These are phyloP conservation scores for Pythium chondricola DNA, from an alignment of 352 stramenopile species.

Conservation along the genomic window DNA sequence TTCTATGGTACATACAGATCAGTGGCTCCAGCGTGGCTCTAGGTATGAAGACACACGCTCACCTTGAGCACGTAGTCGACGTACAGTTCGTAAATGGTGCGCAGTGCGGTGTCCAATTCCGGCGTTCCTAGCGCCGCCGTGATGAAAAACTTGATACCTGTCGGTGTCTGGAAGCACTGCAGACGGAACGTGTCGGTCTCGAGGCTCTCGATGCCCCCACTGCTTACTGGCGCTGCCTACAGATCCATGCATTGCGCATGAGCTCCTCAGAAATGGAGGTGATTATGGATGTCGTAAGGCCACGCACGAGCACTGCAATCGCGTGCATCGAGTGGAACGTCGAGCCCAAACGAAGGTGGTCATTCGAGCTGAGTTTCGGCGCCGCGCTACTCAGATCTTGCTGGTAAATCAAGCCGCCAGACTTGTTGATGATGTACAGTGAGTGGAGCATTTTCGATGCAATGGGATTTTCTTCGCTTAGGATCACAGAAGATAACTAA, in stretches of 20 bases:
- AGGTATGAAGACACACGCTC: background rate
- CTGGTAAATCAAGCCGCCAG: slow-evolving; percentile 90
- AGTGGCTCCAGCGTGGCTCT: background rate
- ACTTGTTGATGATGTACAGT: slow-evolving; percentile 94
- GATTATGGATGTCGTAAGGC: background rate
- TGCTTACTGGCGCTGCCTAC: slow-evolving; percentile 73
- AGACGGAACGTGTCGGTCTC: slow-evolving; percentile 90
- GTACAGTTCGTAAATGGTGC: slow-evolving; percentile 92
- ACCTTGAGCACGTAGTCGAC: slow-evolving; percentile 95
- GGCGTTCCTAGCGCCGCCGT: slow-evolving; percentile 82
- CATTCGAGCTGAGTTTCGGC: slow-evolving; percentile 87
- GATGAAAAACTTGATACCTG: slow-evolving; percentile 92
- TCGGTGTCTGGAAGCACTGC: slow-evolving; percentile 91
- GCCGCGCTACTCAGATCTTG: slow-evolving; percentile 83
- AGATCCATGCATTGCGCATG: background rate
- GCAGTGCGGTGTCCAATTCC: slow-evolving; percentile 81
- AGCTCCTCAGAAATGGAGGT: background rate
- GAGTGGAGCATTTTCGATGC: slow-evolving; percentile 78
- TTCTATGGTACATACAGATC: slow-evolving; percentile 43
- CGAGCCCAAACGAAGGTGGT: slow-evolving; percentile 90
- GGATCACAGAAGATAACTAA: too few species aligned
- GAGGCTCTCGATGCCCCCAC: slow-evolving; percentile 87
- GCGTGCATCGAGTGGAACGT: slow-evolving; percentile 94
- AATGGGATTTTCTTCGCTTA: background rate
- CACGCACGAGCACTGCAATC: slow-evolving; percentile 72